These are phyloP conservation scores for Hypoxylon sp. DNA, from an alignment of 2,329 filamentous ascomycete species.

Conservation along the genomic window DNA sequence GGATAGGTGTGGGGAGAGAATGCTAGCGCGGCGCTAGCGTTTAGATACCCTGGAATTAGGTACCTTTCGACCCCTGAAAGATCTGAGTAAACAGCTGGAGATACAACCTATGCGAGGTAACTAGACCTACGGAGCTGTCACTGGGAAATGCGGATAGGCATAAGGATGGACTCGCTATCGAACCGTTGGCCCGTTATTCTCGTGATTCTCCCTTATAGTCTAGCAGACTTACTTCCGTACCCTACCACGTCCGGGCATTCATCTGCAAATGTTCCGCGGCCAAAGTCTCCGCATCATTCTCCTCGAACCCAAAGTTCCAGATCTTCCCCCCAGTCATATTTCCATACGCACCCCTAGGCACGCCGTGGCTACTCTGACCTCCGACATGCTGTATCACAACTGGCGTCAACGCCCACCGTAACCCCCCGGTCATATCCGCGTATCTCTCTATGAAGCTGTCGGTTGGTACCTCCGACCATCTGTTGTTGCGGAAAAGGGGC, in stretches of 20 bases:
- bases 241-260: background rate
- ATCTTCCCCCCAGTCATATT: conserved; percentile 38
- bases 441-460: conserved; percentile 52
- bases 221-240: background rate
- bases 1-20: background rate
- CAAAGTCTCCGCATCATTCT: conserved; percentile 45
- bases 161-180: background rate
- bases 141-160: background rate
- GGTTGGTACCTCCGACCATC: conserved; percentile 38
- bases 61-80: too few relatives aligned
- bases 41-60: background rate
- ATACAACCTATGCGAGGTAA: background rate
- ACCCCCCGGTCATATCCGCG: conserved; percentile 37
- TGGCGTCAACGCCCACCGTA: conserved; percentile 51
- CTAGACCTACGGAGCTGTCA: background rate
- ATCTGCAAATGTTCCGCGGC: conserved; percentile 42
- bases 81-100: too few relatives aligned
- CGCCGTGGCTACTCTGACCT: conserved; percentile 49
- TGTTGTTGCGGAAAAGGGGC: conserved; percentile 42
- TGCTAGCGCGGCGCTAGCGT: background rate
- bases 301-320: conserved; percentile 46
- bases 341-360: conserved; percentile 26
- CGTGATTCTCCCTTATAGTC: background rate
- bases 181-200: background rate
- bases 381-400: conserved; percentile 53